phyloP scores from a whole-genome alignment of 257 asterid species.

The Mentha longifolia region DNA sequence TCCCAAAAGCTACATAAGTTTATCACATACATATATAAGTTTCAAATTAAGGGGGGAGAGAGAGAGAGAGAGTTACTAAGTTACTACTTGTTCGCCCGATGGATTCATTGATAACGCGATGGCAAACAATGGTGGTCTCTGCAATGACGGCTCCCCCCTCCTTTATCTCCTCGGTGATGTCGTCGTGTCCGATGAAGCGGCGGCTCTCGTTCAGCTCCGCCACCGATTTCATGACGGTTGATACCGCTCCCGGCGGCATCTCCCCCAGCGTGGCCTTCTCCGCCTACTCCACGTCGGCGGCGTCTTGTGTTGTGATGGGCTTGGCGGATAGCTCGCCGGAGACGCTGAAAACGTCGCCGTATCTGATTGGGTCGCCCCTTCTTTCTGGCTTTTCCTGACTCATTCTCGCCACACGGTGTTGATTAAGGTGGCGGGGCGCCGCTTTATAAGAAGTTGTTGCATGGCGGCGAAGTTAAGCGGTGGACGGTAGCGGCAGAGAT shows the following conservation, averaged over 20 bases:
- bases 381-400: conserved; percentile 39
- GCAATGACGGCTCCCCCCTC: conserved; percentile 40
- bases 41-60: not conserved
- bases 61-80: not conserved
- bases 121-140: conserved; percentile 38
- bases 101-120: conserved; percentile 45
- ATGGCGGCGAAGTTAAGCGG: no score
- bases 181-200: conserved; percentile 41
- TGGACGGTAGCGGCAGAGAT: no score
- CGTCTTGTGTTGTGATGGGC: conserved; percentile 53
- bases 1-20: not conserved
- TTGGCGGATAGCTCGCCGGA: conserved; percentile 49
- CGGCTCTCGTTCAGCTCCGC: conserved; percentile 41
- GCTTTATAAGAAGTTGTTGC: no score
- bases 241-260: conserved; percentile 45
- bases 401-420: conserved; percentile 16
- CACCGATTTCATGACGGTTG: conserved; percentile 55
- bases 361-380: conserved; percentile 37
- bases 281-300: conserved; percentile 53
- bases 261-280: conserved; percentile 47
- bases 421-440: no score
- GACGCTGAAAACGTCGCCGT: conserved; percentile 58
- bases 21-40: not conserved
- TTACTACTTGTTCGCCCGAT: conserved; percentile 18
- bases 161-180: conserved; percentile 29